Evolutionary conservation across 2,329 filamentous ascomycete species (phyloP), one percentile per base, ranked within the genome.

Genomic region (Sarocladiaceae sp.): DNA sequence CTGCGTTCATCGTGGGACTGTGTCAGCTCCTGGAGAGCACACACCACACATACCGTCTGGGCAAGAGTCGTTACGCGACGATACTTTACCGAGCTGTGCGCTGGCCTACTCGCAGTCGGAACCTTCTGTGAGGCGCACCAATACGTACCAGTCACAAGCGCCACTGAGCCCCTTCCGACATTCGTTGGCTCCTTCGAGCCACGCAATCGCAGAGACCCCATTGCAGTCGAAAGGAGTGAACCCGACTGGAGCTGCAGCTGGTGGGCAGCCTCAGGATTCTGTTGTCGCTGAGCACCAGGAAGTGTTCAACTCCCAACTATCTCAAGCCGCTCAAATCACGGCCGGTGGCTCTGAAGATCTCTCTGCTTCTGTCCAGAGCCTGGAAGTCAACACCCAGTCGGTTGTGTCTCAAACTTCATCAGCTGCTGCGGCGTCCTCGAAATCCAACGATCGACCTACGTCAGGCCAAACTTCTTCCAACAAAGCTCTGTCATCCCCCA

Each of bases 171-270:
- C 37, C 9, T 27, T 41, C 15, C n/a, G 13, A 10, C 23, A 41
- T 27, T 41, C 37, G 15, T 18, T 41, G 13, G 5, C 37, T 12
- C 18, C 6, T 15, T 4, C 37, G 4, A 13, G 37, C 15, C 37
- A 29, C 19, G 15, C 29, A 4, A 24, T 24, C 13, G 29, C 37
- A 12, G 46, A 48, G 10, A 51, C 33, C 18, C 47, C 48, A 2
- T 33, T 32, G 3, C 41, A 27, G 23, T 44, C 29, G 11, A 21
- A 19, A n/a, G 20, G 5, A 4, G 12, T 11, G 7, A 39, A 19
- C 16, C 6, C 21, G 11, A 6, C 16, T 33, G 31, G 16, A n/a
- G 11, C 6, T 6, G n/a, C 12, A 10, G 16, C 16, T n/a, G n/a
- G n/a, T n/a, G n/a, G n/a, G n/a, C n/a, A n/a, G n/a, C n/a, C n/a